Evolutionary conservation across 257 asterid species (phyloP), one percentile per base, ranked within the genome.

Genomic region (Asclepias syriaca): DNA sequence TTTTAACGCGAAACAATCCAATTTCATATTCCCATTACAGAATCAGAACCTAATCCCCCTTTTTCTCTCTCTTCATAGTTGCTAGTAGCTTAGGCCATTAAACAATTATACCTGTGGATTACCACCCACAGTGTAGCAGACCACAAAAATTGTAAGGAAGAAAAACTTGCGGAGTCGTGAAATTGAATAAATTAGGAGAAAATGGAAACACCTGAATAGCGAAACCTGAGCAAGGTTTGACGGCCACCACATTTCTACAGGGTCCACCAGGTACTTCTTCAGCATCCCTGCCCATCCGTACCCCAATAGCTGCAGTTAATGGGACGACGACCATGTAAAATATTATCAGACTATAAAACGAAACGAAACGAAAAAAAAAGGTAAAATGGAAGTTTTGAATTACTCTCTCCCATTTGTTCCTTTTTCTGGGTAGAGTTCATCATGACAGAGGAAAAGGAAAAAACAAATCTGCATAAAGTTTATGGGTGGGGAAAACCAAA

Each of bases 251-350:
- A 93, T 93, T 77, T 89, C 96, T 46, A 81, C 94, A 37, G 98
- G 98, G 72, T 93, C 97, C 71, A 91, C 96, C 74, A 93, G 82
- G 73, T 89, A 91, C 66, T 76, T 90, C 57, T 96, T 86, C 89
- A 93, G 77, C 96, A 93, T 88, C 64, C 98, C 98, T 15, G 98
- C 98, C 98, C 98, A 93, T 81, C 98, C 98, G 79, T 92, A 95
- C 5, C 99, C 99, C 79, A 95, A 50, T 68, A 95, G 72, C 99
- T 95, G 93, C 82, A 83, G 29, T 32, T 76, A 0, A 51, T 13
- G 21, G 56, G 6, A 19, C 0, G 39, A 34, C 39, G 39, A 34
- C 39, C 3, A 34, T 6, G 48, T 43, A 6, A 43, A 43, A 9
- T 34, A 4, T 43, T 43, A 43, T 43, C 48, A 43, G 7, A 43